Evolutionary conservation across 331 rosid species (phyloP), one percentile per base, ranked within the genome.

Genomic region (Malus hybrid): DNA sequence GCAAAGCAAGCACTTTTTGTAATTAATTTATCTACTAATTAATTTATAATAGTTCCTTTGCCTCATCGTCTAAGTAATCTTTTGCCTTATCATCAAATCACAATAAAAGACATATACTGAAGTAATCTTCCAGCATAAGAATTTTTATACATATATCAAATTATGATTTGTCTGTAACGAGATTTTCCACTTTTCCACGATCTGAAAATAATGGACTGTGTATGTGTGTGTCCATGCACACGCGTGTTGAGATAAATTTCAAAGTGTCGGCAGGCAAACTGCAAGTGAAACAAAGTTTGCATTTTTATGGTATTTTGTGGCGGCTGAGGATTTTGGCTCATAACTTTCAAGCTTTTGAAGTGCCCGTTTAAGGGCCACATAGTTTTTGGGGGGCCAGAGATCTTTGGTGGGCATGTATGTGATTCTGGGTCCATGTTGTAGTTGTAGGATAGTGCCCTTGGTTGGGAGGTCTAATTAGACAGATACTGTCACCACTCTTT

Each of bases 251-350:
- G 44, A 60, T 75, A 34, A 78, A 77, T 77, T 68, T 73, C 32
- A 16, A 71, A 71, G 87, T 86, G 95, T 91, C 91, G 90, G 97
- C 87, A 84, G 86, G 73, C 13, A 62, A 77, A 75, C 64, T 29
- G 50, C 50, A 54, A 60, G 66, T 77, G 71, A 64, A 77, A 75
- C 76, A 77, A 67, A 39, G 67, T 56, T 36, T 20, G 52, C 62
- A 10, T 13, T 32, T 68, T 63, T 62, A 16, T 31, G 63, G 64
- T 46, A 36, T 54, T 52, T 65, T 54, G 31, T 6, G 71, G 77
- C 62, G 79, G 79, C 76, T 80, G 68, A 76, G 75, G 42, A 44
- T 48, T 72, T 27, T 15, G 34, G 34, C n/a, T 39, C 65, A 4
- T 54, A n/a, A 71, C 8, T 32, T 31, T 72, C 36, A 12, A 32